Evolutionary conservation across 495 filamentous ascomycete genomes (phyloP).

Genomic region (Talaromyces proteolyticus): DNA sequence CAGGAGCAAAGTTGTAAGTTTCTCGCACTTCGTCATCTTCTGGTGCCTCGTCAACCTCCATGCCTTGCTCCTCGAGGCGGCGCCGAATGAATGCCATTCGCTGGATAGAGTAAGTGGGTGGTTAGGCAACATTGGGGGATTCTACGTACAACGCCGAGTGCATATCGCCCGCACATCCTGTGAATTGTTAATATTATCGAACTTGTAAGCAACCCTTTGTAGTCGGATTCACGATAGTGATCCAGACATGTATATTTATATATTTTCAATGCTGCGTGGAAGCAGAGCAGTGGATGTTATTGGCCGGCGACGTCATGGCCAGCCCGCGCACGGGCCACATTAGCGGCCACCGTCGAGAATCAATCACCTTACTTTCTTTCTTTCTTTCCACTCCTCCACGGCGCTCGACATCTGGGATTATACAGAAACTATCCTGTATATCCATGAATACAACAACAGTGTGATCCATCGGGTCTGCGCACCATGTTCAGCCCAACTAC

Average conservation of each 20-base stretch:
- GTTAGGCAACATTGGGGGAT: constrained; percentile 9
- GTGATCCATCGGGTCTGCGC: too few relatives aligned
- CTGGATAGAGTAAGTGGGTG: constrained; percentile 15
- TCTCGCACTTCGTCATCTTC: constrained; percentile 69
- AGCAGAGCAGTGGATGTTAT: too few relatives aligned
- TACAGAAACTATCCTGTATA: too few relatives aligned
- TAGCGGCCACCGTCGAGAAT: neutral
- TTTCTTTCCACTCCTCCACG: too few relatives aligned
- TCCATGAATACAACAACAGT: too few relatives aligned
- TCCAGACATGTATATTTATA: too few relatives aligned
- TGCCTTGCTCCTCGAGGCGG: constrained; percentile 64
- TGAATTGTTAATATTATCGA: too few relatives aligned
- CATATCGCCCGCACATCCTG: constrained; percentile 81
- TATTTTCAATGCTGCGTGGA: too few relatives aligned
- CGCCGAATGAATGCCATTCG: constrained; percentile 61
- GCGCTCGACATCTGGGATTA: too few relatives aligned
- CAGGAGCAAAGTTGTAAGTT: constrained; percentile 90
- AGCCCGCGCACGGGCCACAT: constrained; percentile 4
- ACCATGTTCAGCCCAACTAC: neutral
- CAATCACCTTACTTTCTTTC: neutral
- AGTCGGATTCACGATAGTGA: too few relatives aligned
- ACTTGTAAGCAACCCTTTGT: too few relatives aligned
- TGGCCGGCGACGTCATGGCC: constrained; percentile 4
- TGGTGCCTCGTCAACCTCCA: constrained; percentile 72
- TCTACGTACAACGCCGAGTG: constrained; percentile 64